phyloP scores from a whole-genome alignment of 345 rosid species.

The Eucalyptus grandis region DNA sequence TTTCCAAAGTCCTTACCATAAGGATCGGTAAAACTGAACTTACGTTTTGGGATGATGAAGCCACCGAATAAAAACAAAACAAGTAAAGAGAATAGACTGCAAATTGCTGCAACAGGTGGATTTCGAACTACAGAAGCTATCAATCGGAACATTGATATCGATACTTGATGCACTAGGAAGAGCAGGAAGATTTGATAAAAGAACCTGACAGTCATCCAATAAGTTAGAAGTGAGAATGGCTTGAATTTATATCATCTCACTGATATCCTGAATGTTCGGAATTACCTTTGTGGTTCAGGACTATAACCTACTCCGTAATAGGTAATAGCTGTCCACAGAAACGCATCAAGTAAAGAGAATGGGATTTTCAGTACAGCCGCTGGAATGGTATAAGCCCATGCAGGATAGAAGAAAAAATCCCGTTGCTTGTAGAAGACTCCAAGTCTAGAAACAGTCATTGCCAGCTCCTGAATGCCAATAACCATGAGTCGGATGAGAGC shows the following conservation, averaged over 20 bases:
- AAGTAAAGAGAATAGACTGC: not conserved
- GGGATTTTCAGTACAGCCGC: conserved; percentile 29
- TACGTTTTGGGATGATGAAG: conserved; percentile 28
- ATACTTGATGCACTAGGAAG: conserved; percentile 29
- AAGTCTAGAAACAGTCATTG: conserved; percentile 24
- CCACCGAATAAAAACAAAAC: conserved; percentile 24
- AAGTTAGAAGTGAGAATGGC: not conserved
- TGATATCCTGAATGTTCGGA: not conserved
- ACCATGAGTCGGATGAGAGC: conserved; percentile 14
- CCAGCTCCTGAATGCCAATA: conserved; percentile 26
- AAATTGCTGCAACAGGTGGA: conserved; percentile 14
- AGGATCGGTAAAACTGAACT: not conserved
- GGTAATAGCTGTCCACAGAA: conserved; percentile 41
- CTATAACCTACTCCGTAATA: conserved; percentile 41
- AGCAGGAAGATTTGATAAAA: conserved; percentile 25
- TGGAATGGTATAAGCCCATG: conserved; percentile 39
- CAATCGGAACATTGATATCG: conserved; percentile 31
- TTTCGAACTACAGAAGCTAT: conserved; percentile 18
- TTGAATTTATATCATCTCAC: not conserved
- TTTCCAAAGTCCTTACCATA: not conserved
- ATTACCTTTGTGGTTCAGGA: conserved; percentile 35
- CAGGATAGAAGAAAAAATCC: conserved; percentile 33
- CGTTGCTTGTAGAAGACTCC: conserved; percentile 33
- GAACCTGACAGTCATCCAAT: conserved; percentile 15
- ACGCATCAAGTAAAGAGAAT: conserved; percentile 24